A percentile compares a stretch with the other conserved stretches of the same genome.
These are phyloP conservation scores for Colletotrichum lentis DNA, from an alignment of 2,329 filamentous ascomycete species.

Conservation along the genomic window DNA sequence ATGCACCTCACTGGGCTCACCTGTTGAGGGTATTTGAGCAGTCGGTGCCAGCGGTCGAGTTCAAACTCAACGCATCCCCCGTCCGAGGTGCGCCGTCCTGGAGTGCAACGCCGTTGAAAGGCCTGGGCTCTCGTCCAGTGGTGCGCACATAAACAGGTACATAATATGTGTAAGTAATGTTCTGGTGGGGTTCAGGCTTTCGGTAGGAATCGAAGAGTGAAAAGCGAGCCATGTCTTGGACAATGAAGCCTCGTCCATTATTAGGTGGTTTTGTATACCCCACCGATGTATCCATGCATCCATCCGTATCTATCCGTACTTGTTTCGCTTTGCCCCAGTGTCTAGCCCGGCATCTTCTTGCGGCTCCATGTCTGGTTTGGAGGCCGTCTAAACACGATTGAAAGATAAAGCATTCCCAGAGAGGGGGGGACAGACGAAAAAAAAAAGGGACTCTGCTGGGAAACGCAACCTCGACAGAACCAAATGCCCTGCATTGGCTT, in stretches of 20 bases:
- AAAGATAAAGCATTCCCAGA: too few species aligned
- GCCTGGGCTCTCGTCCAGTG: background rate
- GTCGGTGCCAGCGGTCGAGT: background rate
- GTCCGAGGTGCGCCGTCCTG: background rate
- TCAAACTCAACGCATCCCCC: constrained; percentile 3
- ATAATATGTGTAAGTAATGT: too few species aligned
- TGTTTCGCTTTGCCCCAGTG: background rate
- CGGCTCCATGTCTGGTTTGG: too few species aligned
- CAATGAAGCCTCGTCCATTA: background rate
- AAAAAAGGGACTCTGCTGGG: too few species aligned
- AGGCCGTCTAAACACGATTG: too few species aligned
- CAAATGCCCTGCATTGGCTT: background rate
- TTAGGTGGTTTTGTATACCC: background rate
- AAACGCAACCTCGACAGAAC: background rate
- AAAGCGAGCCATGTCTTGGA: background rate
- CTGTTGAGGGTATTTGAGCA: background rate
- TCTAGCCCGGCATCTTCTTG: background rate
- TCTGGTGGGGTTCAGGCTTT: too few species aligned
- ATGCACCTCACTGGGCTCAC: constrained; percentile 5
- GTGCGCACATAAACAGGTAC: too few species aligned
- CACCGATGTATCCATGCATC: too few species aligned
- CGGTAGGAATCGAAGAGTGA: too few species aligned
- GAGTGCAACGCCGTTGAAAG: background rate
- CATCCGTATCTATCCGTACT: too few species aligned
- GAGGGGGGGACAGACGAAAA: too few species aligned